Evolutionary conservation across 371 early-diverging fungal species (phyloP).

Genomic region (Mortierella sp.): DNA sequence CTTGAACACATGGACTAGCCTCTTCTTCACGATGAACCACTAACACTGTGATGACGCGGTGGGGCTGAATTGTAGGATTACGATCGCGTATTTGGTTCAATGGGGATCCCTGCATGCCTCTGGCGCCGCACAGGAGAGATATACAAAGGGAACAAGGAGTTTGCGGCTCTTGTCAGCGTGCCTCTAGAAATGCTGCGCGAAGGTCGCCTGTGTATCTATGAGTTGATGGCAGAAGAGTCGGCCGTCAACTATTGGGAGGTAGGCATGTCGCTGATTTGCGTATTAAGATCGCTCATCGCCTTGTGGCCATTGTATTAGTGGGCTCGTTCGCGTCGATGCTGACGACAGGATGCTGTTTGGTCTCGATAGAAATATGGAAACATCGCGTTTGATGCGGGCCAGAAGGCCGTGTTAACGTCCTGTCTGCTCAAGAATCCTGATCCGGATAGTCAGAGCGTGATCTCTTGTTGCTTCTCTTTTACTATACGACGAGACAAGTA

Average conservation of each 20-base stretch:
- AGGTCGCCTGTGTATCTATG: constrained; percentile 87
- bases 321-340: too few relatives aligned
- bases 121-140: constrained; percentile 97
- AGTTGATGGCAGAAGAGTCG: constrained; percentile 91
- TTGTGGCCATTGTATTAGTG: too few relatives aligned
- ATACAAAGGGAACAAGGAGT: constrained; percentile 93
- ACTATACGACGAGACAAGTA: constrained; percentile 93
- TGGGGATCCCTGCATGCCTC: constrained; percentile 93
- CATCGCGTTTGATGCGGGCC: constrained; percentile 94
- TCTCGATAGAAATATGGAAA: constrained; percentile 92
- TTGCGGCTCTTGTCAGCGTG: constrained; percentile 87
- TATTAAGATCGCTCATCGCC: not conserved
- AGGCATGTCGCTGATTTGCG: constrained; percentile 1
- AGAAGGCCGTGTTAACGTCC: constrained; percentile 94
- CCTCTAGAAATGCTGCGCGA: constrained; percentile 80
- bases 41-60: too few relatives aligned
- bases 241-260: constrained; percentile 92
- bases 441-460: constrained; percentile 64
- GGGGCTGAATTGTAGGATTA: constrained; percentile 71
- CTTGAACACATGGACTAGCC: too few relatives aligned
- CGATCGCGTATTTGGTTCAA: constrained; percentile 91
- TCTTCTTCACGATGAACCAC: too few relatives aligned
- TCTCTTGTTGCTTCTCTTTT: constrained; percentile 90
- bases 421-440: constrained; percentile 75
- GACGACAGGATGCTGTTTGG: too few relatives aligned